Base-by-base conservation (phyloP, 371 early-diverging fungal genomes). In the Mycotypha africana region DNA sequence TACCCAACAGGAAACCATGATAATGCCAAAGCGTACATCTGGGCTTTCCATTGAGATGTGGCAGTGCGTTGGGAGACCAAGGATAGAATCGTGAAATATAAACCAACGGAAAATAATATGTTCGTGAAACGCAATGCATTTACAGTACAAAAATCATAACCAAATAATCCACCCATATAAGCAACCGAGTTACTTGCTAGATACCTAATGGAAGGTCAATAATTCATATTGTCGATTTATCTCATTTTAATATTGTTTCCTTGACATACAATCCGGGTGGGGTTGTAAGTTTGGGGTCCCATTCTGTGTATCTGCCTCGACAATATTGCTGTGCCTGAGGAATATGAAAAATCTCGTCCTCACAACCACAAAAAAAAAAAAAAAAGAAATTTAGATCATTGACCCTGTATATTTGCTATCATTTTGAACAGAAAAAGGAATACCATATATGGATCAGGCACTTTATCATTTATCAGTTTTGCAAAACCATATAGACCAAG, bases 321-420 rank as follows among this genome's bases (percentile, higher is more conserved):
- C 94, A 93, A 65, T 93, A 97, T 5, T 61, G 73, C 54, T 90
- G 90, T 10, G 94, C 92, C 62, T 96, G 95, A 16, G 87, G 87
- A 21, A 93, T 62, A 60, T 97, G 97, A 73, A 96, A 97, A 24
- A 86, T 75, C 70, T 97, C 97, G 66, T 95, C 96, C 96, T 86
- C 53, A 36, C n/a, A n/a, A n/a, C n/a, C n/a, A n/a, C n/a, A n/a
- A n/a, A n/a, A n/a, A n/a, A n/a, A n/a, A n/a, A n/a, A n/a, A n/a
- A n/a, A n/a, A n/a, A n/a, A n/a, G n/a, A n/a, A n/a, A n/a, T n/a
- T n/a, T n/a, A n/a, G n/a, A n/a, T n/a, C n/a, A n/a, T n/a, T n/a
- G n/a, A n/a, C n/a, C n/a, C n/a, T n/a, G n/a, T n/a, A n/a, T n/a
- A n/a, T n/a, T n/a, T n/a, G n/a, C n/a, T n/a, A n/a, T n/a, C n/a